Evolutionary conservation across 179 eudicot genomes (phyloP).

Genomic region (Corrigiola litoralis): DNA sequence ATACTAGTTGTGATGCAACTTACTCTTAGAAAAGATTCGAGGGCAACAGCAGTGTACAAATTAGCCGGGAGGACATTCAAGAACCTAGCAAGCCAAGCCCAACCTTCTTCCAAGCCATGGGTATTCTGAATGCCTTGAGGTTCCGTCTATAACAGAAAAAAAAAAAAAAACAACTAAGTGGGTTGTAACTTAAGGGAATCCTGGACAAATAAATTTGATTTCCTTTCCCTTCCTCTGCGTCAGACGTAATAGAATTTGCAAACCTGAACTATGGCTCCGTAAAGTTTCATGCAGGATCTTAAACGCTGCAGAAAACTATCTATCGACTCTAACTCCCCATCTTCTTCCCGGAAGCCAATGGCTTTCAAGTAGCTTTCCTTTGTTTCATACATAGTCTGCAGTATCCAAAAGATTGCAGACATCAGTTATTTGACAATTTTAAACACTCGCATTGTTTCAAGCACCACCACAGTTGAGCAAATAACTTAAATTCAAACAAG

Average conservation of each 20-base stretch:
- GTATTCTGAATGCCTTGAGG: constrained; percentile 46
- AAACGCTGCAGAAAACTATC: constrained; percentile 55
- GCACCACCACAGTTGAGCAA: not conserved
- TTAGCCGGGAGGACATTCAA: constrained; percentile 69
- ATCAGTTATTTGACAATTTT: not conserved
- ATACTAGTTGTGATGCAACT: constrained; percentile 15
- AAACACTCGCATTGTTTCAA: not conserved
- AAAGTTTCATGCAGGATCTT: constrained; percentile 62
- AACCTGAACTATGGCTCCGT: constrained; percentile 95
- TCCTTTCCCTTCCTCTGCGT: not conserved
- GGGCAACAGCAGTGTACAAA: constrained; percentile 62
- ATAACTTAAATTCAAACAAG: not conserved
- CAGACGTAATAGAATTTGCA: constrained; percentile 6
- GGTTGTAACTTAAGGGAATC: not conserved
- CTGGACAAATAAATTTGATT: not conserved
- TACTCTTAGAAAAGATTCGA: constrained; percentile 75
- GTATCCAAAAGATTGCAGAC: not conserved
- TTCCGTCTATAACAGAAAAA: constrained; percentile 54
- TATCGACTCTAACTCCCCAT: constrained; percentile 55
- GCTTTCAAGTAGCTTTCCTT: constrained; percentile 56
- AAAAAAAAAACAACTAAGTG: not conserved
- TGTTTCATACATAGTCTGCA: constrained; percentile 49
- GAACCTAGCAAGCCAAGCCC: constrained; percentile 93
- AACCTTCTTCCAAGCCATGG: constrained; percentile 80
- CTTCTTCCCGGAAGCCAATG: constrained; percentile 67